Base-by-base conservation (phyloP, 2,329 filamentous ascomycete genomes). In the Venturia nashicola region DNA sequence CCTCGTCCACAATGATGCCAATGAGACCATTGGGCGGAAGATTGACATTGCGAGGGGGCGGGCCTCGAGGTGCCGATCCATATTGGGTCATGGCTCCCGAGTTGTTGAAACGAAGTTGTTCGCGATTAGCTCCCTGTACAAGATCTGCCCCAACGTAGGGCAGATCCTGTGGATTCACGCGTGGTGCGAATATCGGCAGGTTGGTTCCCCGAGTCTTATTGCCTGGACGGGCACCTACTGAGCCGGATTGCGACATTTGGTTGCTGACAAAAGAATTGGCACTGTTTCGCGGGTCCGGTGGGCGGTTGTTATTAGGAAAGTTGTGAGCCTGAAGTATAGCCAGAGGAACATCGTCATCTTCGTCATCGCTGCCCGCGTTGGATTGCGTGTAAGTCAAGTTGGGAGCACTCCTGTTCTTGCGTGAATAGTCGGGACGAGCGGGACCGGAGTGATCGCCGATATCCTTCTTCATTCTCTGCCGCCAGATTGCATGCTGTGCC, bases 381-480 rank as follows among this genome's bases (percentile, higher is more conserved):
- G 59, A 42, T 27, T 57, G 46, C 48, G 73, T 71, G 64, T 71
- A 75, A 3, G 75, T 72, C 23, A 89, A 73, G 67, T 86, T 86
- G 1, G 87, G 85, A 4, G 84, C 83, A 72, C 86, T 89, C 70
- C 81, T 79, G 64, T 74, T 76, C 5, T 83, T 84, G 42, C 81
- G 77, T 20, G 82, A 79, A 66, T 86, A 74, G 61, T 78, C 77
- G 16, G 83, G 80, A n/a, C 85, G 83, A 16, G 67, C 65, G 36
- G 68, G 80, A 74, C 5, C 80, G 74, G 27, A 61, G 5, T 85
- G 77, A 69, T 93, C 90, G 59, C 91, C 91, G 0, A 91, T 95
- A 39, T 94, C 88, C 76, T 96, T 96, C 89, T 93, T 96, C 91
- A 96, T 96, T 75, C 94, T 89, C 73, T 96, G 91, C 65, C 91